A percentile compares a stretch with the other conserved stretches of the same genome.
Conservation (phyloP, 2,329 filamentous ascomycete species). For the Penicillium sp. region DNA sequence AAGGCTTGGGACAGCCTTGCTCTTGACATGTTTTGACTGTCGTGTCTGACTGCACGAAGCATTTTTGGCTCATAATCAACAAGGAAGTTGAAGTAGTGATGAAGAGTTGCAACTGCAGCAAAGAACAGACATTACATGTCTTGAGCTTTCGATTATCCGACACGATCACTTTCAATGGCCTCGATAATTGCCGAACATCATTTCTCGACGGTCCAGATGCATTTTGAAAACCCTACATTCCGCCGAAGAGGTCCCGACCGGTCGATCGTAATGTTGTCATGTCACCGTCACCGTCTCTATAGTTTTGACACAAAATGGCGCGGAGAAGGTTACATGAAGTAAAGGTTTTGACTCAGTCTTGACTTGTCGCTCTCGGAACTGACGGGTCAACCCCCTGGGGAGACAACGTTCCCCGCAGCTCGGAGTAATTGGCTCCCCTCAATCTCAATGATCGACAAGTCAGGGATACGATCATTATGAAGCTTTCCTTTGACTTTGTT, state of each 20-base stretch:
- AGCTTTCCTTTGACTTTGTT: not conserved
- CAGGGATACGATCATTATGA: not conserved
- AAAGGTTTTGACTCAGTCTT: not conserved
- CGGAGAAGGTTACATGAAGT: conserved; percentile 5
- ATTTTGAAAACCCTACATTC: not conserved
- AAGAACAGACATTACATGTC: not conserved
- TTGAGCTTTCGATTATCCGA: not conserved
- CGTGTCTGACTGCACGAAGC: not conserved
- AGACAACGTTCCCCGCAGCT: conserved; percentile 18
- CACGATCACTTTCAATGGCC: not conserved
- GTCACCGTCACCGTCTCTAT: not conserved
- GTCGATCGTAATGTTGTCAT: not conserved
- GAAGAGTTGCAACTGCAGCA: not conserved
- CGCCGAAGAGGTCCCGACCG: not conserved
- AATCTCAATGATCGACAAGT: conserved; percentile 16
- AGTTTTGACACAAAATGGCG: not conserved
- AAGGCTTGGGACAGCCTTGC: conserved; percentile 28
- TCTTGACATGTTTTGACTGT: conserved; percentile 23
- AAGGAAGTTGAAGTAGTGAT: not conserved
- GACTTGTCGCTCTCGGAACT: not conserved
- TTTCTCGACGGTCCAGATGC: not conserved
- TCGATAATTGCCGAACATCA: not conserved
- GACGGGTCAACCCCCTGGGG: conserved; percentile 7
- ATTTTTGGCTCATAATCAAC: not conserved
- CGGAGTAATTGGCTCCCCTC: conserved; percentile 8